Base-by-base conservation (phyloP, 257 asterid species). In the Plantago major region DNA sequence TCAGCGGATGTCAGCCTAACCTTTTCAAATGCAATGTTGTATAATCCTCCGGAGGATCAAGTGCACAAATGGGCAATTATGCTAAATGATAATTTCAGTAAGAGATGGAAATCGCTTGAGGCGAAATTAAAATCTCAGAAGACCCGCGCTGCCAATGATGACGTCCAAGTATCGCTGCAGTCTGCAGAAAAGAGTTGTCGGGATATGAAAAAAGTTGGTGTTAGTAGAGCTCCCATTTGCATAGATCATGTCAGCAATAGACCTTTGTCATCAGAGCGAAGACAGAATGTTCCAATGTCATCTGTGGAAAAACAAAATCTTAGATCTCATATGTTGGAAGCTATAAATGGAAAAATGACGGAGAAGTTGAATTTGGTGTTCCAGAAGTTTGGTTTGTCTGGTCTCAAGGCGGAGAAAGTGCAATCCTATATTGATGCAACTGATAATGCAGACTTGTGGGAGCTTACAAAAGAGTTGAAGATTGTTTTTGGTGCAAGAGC, bases 1-100 rank as follows among this genome's bases (percentile, higher is more conserved):
- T 95, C 84, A 19, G 79, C 83, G 28, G 98, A 91, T 44, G 87
- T 91, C 50, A 67, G 65, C 49, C 74, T 91, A 73, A 86, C 94
- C 0, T 91, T 91, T 69, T 72, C 86, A 50, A 91, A 91, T 78
- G 94, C 95, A 4, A 86, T 78, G 84, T 10, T 46, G 53, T 91
- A 82, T 63, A 91, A 91, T 76, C 93, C 95, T 67, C 79, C 85
- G 38, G 57, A 52, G 3, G 53, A 86, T 18, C 5, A 10, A 0
- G 88, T 78, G 42, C 87, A 88, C 71, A n/a, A 3, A 19, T 70
- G 54, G 69, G 96, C 98, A 13, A 72, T 69, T 79, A 68, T 55
- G 15, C 64, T 91, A 63, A 71, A 74, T 49, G 61, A 42, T 53
- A 10, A 28, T 26, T 91, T 91, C 66, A 73, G 30, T 45, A 79